Evolutionary conservation across 495 filamentous ascomycete genomes (phyloP).

Genomic region (Aspergillus ellipticus): DNA sequence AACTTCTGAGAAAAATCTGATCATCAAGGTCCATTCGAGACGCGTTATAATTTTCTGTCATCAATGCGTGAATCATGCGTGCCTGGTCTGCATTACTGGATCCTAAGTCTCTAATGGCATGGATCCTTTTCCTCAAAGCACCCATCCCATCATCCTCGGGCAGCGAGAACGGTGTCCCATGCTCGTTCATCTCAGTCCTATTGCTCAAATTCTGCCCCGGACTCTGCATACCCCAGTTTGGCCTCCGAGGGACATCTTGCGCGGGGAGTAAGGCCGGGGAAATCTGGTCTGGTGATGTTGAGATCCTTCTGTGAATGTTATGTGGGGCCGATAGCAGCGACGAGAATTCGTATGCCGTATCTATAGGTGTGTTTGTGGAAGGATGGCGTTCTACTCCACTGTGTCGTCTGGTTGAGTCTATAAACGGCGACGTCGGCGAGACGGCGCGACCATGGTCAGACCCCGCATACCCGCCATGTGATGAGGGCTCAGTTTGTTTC

Average conservation of each 20-base stretch:
- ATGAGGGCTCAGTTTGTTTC: not conserved
- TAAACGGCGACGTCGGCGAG: slow-evolving; percentile 22
- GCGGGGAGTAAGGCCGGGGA: not conserved
- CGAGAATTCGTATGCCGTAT: not conserved
- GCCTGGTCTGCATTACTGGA: slow-evolving; percentile 74
- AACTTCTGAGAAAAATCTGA: slow-evolving; percentile 21
- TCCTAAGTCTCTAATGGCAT: slow-evolving; percentile 63
- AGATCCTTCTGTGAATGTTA: not conserved
- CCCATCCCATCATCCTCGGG: slow-evolving; percentile 95
- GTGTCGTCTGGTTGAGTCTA: slow-evolving; percentile 28
- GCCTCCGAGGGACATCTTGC: slow-evolving; percentile 6
- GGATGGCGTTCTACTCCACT: slow-evolving; percentile 17
- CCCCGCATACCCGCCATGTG: slow-evolving; percentile 20
- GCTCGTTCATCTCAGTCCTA: slow-evolving; percentile 17
- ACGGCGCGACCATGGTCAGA: slow-evolving; percentile 23
- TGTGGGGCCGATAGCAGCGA: not conserved
- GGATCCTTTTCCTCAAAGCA: slow-evolving; percentile 67
- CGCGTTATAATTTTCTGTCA: slow-evolving; percentile 73
- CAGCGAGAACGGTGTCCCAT: slow-evolving; percentile 39
- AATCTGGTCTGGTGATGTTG: not conserved
- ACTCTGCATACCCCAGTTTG: not conserved
- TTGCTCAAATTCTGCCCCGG: slow-evolving; percentile 1
- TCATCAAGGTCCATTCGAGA: slow-evolving; percentile 32
- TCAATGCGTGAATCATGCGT: slow-evolving; percentile 72
- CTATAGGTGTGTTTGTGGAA: slow-evolving; percentile 8